Percentiles rank a stretch among this genome's conserved stretches.
Evolutionary conservation across 768 basidiomycete species (phyloP).

Genomic region (Lenzites betulinus): DNA sequence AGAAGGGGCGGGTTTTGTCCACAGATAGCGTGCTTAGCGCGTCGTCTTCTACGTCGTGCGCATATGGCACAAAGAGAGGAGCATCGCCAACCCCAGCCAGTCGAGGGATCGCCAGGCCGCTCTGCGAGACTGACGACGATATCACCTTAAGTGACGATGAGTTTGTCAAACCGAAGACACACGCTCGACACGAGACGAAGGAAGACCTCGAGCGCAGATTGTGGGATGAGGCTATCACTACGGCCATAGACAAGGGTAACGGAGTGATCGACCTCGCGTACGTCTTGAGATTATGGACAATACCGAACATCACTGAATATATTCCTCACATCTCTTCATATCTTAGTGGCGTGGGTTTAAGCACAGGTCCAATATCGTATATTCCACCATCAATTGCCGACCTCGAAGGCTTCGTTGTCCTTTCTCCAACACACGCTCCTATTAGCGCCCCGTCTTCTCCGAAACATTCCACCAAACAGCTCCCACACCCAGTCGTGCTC

Average conservation of each 20-base stretch:
- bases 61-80: background rate
- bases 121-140: conserved; percentile 1
- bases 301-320: background rate
- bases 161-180: conserved; percentile 4
- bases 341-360: background rate
- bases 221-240: conserved; percentile 51
- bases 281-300: conserved; percentile 19
- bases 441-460: conserved; percentile 29
- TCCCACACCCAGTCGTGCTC: background rate
- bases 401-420: conserved; percentile 45
- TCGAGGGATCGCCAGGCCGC: background rate
- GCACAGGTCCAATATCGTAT: conserved; percentile 38
- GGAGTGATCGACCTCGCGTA: conserved; percentile 61
- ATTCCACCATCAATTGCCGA: conserved; percentile 53
- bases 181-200: conserved; percentile 17
- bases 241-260: conserved; percentile 48
- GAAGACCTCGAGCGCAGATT: conserved; percentile 37
- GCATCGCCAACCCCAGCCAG: conserved; percentile 1
- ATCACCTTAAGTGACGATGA: conserved; percentile 20
- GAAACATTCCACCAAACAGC: conserved; percentile 34
- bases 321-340: background rate
- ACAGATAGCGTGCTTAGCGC: background rate
- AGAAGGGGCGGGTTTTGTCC: conserved; percentile 11
- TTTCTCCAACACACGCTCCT: conserved; percentile 42
- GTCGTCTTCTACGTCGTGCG: conserved; percentile 6